These are phyloP conservation scores for Russula emetica DNA, from an alignment of 768 basidiomycete genomes.

Conservation along the genomic window DNA sequence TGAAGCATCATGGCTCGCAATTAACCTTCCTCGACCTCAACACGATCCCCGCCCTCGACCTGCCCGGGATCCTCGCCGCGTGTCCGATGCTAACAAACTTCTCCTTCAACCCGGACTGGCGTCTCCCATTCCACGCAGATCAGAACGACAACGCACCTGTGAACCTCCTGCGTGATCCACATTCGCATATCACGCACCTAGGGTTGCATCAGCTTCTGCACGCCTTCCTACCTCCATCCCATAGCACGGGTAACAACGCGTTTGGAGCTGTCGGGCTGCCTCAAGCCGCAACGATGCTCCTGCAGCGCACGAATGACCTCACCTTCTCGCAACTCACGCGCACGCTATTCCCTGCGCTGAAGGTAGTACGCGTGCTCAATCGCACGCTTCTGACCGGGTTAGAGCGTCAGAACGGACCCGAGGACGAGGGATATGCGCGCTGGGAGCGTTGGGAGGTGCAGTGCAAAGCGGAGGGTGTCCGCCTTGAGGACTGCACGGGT, in stretches of 20 bases:
- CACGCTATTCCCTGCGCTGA: constrained; percentile 56
- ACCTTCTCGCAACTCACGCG: constrained; percentile 55
- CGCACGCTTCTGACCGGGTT: constrained; percentile 52
- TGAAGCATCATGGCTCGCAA: constrained; percentile 50
- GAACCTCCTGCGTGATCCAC: constrained; percentile 44
- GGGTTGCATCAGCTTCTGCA: constrained; percentile 66
- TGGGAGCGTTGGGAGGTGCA: constrained; percentile 70
- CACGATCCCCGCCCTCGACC: constrained; percentile 51
- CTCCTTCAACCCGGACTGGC: constrained; percentile 76
- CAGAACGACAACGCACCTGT: constrained; percentile 20
- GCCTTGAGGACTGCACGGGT: constrained; percentile 76
- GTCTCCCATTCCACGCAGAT: constrained; percentile 35
- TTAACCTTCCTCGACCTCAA: constrained; percentile 66
- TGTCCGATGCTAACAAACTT: constrained; percentile 62
- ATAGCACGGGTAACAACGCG: constrained; percentile 42
- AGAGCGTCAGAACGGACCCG: constrained; percentile 51
- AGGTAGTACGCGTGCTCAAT: constrained; percentile 56
- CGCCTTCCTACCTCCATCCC: constrained; percentile 60
- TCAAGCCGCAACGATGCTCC: constrained; percentile 37
- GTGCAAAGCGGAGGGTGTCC: constrained; percentile 46
- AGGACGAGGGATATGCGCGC: constrained; percentile 40
- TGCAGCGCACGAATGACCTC: constrained; percentile 57
- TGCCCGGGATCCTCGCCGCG: constrained; percentile 55
- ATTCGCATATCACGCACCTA: constrained; percentile 52
- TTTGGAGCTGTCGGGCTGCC: constrained; percentile 35